Evolutionary conservation across 495 filamentous ascomycete genomes (phyloP).

Genomic region (Usnea hakonensis): DNA sequence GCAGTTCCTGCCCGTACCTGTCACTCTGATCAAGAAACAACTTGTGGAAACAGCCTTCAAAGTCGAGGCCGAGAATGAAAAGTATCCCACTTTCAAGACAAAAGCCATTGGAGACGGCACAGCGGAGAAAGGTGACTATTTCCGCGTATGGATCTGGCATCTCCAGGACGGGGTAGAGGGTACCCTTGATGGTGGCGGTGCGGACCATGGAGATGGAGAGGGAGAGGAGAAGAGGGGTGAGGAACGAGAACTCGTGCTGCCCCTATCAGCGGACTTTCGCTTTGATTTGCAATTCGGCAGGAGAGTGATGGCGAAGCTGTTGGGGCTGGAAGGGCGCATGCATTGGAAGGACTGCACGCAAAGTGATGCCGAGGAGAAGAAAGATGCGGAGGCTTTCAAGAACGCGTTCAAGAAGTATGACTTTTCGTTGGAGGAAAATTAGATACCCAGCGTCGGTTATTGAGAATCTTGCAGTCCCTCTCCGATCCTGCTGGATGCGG

Average conservation of each 20-base stretch:
- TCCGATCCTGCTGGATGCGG: neutral
- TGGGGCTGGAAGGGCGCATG: conserved; percentile 63
- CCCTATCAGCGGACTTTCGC: conserved; percentile 43
- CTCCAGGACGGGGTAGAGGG: conserved; percentile 24
- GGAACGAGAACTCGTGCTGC: conserved; percentile 46
- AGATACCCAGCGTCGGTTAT: neutral
- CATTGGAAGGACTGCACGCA: conserved; percentile 81
- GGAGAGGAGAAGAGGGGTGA: conserved; percentile 21
- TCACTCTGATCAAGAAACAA: conserved; percentile 52
- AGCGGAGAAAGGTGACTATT: conserved; percentile 60
- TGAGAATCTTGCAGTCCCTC: neutral
- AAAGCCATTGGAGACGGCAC: conserved; percentile 34
- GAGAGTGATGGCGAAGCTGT: conserved; percentile 76
- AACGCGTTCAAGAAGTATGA: conserved; percentile 80
- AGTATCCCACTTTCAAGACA: conserved; percentile 50
- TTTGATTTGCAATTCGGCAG: conserved; percentile 65
- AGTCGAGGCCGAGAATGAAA: conserved; percentile 70
- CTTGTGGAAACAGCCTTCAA: conserved; percentile 78
- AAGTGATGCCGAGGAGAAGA: conserved; percentile 64
- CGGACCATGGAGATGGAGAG: conserved; percentile 15
- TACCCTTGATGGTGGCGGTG: conserved; percentile 29
- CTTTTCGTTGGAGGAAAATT: conserved; percentile 49
- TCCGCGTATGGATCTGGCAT: conserved; percentile 76
- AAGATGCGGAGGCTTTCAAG: conserved; percentile 75
- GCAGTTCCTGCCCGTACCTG: conserved; percentile 81